Conservation (phyloP, 2,329 filamentous ascomycete species). For the Aspergillus melleus region DNA sequence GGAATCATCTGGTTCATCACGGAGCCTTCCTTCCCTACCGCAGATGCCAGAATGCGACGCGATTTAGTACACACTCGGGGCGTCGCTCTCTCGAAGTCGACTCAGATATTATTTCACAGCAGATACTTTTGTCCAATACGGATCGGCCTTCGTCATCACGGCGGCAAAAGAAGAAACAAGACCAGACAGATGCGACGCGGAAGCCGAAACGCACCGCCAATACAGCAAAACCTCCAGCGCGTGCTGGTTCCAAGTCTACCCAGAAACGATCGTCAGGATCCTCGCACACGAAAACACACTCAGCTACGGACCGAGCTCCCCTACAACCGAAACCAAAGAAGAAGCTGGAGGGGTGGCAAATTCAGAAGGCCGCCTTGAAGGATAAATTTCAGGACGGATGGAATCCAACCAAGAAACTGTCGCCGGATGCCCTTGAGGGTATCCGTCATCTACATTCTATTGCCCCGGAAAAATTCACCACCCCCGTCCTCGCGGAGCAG, state of each 20-base stretch:
- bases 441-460: conserved; percentile 79
- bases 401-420: conserved; percentile 81
- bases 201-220: neutral
- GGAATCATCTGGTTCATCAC: conserved; percentile 3
- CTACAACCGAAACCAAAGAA: conserved; percentile 17
- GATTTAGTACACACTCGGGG: conserved; percentile 1
- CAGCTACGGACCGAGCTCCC: conserved; percentile 2
- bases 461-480: conserved; percentile 76
- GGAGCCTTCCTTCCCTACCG: conserved; percentile 6
- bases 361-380: conserved; percentile 72
- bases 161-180: neutral
- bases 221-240: neutral
- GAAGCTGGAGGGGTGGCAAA: conserved; percentile 63
- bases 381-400: conserved; percentile 78
- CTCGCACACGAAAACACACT: conserved; percentile 3
- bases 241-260: neutral
- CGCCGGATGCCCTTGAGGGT: conserved; percentile 86
- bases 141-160: neutral
- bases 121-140: neutral
- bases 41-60: conserved; percentile 2
- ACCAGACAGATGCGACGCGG: neutral
- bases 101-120: neutral
- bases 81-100: neutral
- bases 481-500: conserved; percentile 67
- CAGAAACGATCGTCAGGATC: neutral